Percentiles rank a stretch among this genome's conserved stretches.
phyloP scores from a whole-genome alignment of 2,329 filamentous ascomycete genomes.

The Didymellaceae sp. region DNA sequence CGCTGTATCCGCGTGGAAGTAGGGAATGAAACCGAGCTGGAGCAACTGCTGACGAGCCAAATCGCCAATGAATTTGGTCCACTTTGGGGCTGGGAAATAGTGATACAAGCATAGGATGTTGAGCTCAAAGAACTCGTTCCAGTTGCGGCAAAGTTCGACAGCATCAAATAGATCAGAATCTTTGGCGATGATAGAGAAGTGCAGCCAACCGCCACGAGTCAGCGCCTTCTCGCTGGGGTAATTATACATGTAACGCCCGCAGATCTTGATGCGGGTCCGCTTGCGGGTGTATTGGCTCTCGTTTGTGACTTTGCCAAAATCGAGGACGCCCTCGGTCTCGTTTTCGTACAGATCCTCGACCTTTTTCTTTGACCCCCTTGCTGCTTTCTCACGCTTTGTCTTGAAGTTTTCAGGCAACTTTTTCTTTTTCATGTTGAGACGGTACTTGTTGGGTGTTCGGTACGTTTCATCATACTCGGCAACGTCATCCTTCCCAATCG shows the following conservation, averaged over 20 bases:
- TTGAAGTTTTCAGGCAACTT: slow-evolving; percentile 28
- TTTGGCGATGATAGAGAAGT: slow-evolving; percentile 60
- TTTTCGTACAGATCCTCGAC: slow-evolving; percentile 3
- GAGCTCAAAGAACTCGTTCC: slow-evolving; percentile 59
- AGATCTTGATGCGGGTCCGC: slow-evolving; percentile 56
- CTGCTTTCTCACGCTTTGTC: slow-evolving; percentile 44
- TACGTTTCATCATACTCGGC: slow-evolving; percentile 15
- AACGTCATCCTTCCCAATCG: slow-evolving; percentile 27
- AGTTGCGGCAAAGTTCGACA: slow-evolving; percentile 57
- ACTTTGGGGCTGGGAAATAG: slow-evolving; percentile 58
- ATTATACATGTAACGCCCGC: slow-evolving; percentile 58
- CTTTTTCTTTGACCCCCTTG: slow-evolving; percentile 21
- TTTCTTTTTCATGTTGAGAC: slow-evolving; percentile 11
- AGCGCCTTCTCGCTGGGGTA: slow-evolving; percentile 58
- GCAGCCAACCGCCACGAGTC: slow-evolving; percentile 57
- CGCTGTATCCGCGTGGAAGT: slow-evolving; percentile 43
- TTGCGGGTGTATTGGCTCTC: slow-evolving; percentile 41
- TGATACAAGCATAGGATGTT: slow-evolving; percentile 54
- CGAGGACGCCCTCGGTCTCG: slow-evolving; percentile 32
- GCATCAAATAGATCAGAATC: slow-evolving; percentile 54
- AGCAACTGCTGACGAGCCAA: slow-evolving; percentile 49
- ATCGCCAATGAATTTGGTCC: slow-evolving; percentile 53
- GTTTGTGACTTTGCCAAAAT: slow-evolving; percentile 49
- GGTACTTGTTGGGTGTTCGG: slow-evolving; percentile 16
- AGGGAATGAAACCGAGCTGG: slow-evolving; percentile 50